phyloP scores from a whole-genome alignment of 108 stramenopile species.

The Cyclotella sp. region DNA sequence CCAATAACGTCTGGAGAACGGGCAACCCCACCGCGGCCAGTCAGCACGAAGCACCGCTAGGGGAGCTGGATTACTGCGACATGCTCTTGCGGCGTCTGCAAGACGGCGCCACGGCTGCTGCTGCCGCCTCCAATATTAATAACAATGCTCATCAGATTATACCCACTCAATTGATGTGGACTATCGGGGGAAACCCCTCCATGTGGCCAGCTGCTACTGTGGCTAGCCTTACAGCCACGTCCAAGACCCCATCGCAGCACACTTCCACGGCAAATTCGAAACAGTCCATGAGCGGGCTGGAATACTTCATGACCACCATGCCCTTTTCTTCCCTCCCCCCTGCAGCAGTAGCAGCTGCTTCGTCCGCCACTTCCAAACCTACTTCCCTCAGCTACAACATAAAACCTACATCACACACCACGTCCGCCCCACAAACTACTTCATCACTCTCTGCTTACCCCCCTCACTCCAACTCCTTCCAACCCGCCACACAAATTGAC shows the following conservation, averaged over 20 bases:
- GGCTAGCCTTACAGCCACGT: neutral
- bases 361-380: neutral
- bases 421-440: neutral
- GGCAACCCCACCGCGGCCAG: neutral
- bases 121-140: neutral
- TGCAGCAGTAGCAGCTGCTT: conserved; percentile 9
- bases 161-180: conserved; percentile 18
- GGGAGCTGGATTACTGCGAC: conserved; percentile 13
- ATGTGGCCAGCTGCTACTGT: conserved; percentile 2
- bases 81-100: conserved; percentile 2
- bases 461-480: conserved; percentile 37
- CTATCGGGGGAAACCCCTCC: conserved; percentile 13
- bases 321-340: no score
- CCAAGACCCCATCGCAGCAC: neutral
- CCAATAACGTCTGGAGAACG: neutral
- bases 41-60: neutral
- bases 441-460: neutral
- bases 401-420: neutral
- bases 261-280: neutral
- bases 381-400: neutral
- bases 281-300: neutral
- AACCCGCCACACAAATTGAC: conserved; percentile 45
- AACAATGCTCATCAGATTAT: neutral
- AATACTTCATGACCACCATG: conserved; percentile 6
- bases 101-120: neutral